Percentiles rank a stretch among this genome's conserved stretches.
phyloP scores from a whole-genome alignment of 768 basidiomycete species.

The Tylopilus plumbeoviolaceoides region DNA sequence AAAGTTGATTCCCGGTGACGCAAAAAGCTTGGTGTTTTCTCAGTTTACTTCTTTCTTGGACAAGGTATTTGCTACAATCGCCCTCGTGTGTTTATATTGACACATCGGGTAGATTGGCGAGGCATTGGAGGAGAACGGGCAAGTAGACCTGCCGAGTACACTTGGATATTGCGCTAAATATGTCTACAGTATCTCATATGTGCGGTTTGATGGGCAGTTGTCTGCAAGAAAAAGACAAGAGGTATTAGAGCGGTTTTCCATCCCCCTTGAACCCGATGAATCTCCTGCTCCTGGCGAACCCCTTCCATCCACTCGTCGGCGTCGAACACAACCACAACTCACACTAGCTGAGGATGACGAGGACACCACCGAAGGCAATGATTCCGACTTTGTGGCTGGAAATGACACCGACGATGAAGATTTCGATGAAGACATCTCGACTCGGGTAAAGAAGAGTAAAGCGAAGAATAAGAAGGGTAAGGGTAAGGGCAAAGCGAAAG shows the following conservation, averaged over 20 bases:
- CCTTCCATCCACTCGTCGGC: slow-evolving; percentile 7
- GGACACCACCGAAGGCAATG: slow-evolving; percentile 25
- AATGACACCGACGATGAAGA: slow-evolving; percentile 28
- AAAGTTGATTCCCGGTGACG: slow-evolving; percentile 57
- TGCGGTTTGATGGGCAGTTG: slow-evolving; percentile 84
- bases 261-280: slow-evolving; percentile 49
- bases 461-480: slow-evolving; percentile 33
- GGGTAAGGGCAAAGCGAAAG: slow-evolving; percentile 34
- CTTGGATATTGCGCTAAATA: slow-evolving; percentile 2
- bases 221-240: slow-evolving; percentile 78
- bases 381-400: slow-evolving; percentile 34
- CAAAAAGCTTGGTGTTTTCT: slow-evolving; percentile 86
- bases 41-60: slow-evolving; percentile 86
- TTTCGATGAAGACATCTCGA: slow-evolving; percentile 29
- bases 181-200: slow-evolving; percentile 57
- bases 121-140: slow-evolving; percentile 63
- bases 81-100: background rate
- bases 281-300: slow-evolving; percentile 15
- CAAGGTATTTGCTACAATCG: slow-evolving; percentile 43
- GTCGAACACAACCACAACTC: slow-evolving; percentile 5
- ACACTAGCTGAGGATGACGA: slow-evolving; percentile 10
- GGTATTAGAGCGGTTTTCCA: slow-evolving; percentile 66
- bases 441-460: slow-evolving; percentile 29
- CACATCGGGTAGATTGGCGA: slow-evolving; percentile 58
- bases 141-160: slow-evolving; percentile 12